These are phyloP conservation scores for Beverwykella pulmonaria DNA, from an alignment of 495 filamentous ascomycete species.

Conservation along the genomic window DNA sequence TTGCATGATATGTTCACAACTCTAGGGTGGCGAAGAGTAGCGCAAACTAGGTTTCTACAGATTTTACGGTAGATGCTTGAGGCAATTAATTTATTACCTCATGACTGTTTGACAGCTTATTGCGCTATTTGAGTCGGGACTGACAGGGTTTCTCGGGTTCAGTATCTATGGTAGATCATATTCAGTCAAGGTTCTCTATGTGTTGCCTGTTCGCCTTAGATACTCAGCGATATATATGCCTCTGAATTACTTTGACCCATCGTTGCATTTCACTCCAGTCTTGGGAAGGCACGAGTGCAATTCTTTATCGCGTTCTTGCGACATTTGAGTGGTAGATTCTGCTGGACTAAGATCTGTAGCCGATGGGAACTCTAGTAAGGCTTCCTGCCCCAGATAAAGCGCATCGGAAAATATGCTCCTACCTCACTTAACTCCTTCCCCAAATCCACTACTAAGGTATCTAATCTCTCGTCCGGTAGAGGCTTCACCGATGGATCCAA, in stretches of 20 bases:
- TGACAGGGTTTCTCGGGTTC: too few relatives aligned
- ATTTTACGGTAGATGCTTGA: background rate
- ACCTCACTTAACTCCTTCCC: slow-evolving; percentile 5
- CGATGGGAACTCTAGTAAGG: background rate
- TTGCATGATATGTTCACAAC: background rate
- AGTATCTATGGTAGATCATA: too few relatives aligned
- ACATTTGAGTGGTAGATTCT: background rate
- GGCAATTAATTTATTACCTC: background rate
- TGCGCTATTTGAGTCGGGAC: too few relatives aligned
- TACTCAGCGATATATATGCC: too few relatives aligned
- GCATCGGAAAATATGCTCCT: slow-evolving; percentile 13
- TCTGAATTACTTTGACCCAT: too few relatives aligned
- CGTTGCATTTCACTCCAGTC: too few relatives aligned
- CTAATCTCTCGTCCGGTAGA: slow-evolving; percentile 4
- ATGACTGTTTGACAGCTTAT: background rate
- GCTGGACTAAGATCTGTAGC: background rate
- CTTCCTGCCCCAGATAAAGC: slow-evolving; percentile 14
- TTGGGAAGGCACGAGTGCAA: too few relatives aligned
- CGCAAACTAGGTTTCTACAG: background rate
- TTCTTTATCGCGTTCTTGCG: too few relatives aligned
- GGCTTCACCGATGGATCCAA: slow-evolving; percentile 4
- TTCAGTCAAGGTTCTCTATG: too few relatives aligned
- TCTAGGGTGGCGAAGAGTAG: background rate
- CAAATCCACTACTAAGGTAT: slow-evolving; percentile 5
- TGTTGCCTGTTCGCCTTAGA: too few relatives aligned